Base-by-base conservation (phyloP, 208 protist species). In the Crithidia brevicula region DNA sequence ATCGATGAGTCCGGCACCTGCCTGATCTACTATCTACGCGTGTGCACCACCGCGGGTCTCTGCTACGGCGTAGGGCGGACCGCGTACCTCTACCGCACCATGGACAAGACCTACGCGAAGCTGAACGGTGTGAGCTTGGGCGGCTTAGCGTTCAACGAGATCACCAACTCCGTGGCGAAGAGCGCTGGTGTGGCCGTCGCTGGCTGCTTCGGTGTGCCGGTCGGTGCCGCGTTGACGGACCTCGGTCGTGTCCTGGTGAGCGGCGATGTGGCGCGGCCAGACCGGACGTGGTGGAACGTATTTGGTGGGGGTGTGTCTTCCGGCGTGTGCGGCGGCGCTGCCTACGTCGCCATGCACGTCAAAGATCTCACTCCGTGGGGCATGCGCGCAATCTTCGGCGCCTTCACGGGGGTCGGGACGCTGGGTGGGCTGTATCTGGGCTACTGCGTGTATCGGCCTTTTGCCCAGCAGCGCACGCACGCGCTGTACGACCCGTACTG, bases 31-130 rank as follows among this genome's bases (percentile, higher is more conserved):
- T 76, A 83, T 9, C 52, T 87, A 47, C 85, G 89, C 11, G 62
- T 93, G 27, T 82, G 66, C 62, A 93, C 87, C 15, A 92, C 87
- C 16, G 73, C 81, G 0, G 92, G 92, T 0, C 51, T 92, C 18
- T 89, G 83, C 62, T 91, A 94, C 74, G 92, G 89, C n/a, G 16
- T 83, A 7, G 92, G 86, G 5, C 79, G 92, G 9, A 92, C 83
- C 1, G 58, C 70, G 1, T 89, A 92, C 60, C 77, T 96, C 4
- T 94, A 92, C 66, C 92, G 89, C 47, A 94, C 89, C 30, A 96
- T 96, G 85, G 92, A 96, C 74, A 88, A 88, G 73, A 76, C 86
- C 51, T 96, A 95, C 79, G 83, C 89, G 25, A 91, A 92, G 61
- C 79, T 96, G 18, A 85, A 96, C 67, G 92, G 92, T 50, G 88